Conservation (phyloP, 148 eudicot species). For the Amaranthus palmeri region DNA sequence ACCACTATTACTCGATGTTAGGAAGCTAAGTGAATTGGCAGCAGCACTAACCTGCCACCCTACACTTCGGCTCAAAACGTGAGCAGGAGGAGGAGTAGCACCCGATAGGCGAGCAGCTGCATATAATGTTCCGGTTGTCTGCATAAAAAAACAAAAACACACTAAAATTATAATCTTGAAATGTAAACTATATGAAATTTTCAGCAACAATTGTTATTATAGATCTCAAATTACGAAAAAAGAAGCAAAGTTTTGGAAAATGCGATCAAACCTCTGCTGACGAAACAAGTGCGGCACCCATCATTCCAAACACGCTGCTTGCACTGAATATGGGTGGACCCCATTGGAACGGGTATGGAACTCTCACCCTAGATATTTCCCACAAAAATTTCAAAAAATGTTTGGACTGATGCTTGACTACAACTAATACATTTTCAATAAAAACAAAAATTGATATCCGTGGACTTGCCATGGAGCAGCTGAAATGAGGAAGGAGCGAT, state of each 20-base stretch:
- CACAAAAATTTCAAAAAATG: too few relatives aligned
- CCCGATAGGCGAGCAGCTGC: conserved; percentile 90
- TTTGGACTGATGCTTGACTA: background rate
- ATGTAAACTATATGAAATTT: background rate
- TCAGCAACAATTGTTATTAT: background rate
- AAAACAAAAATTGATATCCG: background rate
- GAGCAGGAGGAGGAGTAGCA: conserved; percentile 86
- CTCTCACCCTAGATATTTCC: conserved; percentile 53
- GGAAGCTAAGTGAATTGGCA: background rate
- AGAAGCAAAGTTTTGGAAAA: background rate
- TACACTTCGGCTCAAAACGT: conserved; percentile 82
- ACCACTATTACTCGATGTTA: background rate
- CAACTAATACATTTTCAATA: background rate
- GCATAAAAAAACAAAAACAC: conserved; percentile 25
- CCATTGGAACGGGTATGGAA: conserved; percentile 94
- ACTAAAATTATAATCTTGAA: background rate
- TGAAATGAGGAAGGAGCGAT: conserved; percentile 56
- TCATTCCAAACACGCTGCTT: conserved; percentile 92
- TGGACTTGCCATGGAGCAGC: conserved; percentile 85
- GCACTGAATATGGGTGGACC: conserved; percentile 91
- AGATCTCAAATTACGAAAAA: background rate
- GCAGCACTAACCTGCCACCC: conserved; percentile 70
- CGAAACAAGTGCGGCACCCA: conserved; percentile 94
- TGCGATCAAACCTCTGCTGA: conserved; percentile 66
- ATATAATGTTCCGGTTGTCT: conserved; percentile 88